These are phyloP conservation scores for Hyphodiscus sp. DNA, from an alignment of 2,329 filamentous ascomycete species.

Conservation along the genomic window DNA sequence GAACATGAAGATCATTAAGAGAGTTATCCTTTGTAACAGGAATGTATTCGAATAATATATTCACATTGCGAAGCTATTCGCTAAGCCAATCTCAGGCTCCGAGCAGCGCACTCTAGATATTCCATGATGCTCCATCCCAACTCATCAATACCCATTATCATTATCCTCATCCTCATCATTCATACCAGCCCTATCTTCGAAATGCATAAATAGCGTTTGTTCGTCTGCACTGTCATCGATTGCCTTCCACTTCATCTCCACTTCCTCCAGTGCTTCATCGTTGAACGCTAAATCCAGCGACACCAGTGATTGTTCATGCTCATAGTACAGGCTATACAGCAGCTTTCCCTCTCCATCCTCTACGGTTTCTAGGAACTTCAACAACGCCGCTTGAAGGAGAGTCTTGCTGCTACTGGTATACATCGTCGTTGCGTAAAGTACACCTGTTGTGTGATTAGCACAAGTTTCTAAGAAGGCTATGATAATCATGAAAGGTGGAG, in stretches of 20 bases:
- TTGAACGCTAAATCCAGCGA: conserved; percentile 66
- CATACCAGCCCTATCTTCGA: conserved; percentile 64
- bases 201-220: conserved; percentile 60
- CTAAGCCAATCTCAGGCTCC: too few relatives aligned
- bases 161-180: conserved; percentile 51
- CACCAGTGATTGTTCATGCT: conserved; percentile 39
- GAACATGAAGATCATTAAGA: too few relatives aligned
- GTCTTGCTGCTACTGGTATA: conserved; percentile 17
- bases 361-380: conserved; percentile 27
- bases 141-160: conserved; percentile 21
- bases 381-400: conserved; percentile 4
- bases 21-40: too few relatives aligned
- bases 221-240: conserved; percentile 37
- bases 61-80: background rate
- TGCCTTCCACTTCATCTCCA: conserved; percentile 63
- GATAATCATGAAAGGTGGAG: conserved; percentile 10
- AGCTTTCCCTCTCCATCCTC: conserved; percentile 28
- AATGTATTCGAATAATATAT: too few relatives aligned
- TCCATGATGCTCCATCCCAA: background rate
- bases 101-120: background rate
- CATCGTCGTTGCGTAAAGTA: conserved; percentile 28
- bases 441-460: conserved; percentile 27
- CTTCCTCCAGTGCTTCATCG: conserved; percentile 59
- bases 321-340: conserved; percentile 50
- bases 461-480: background rate